Percentiles rank a stretch among this genome's conserved stretches.
Conservation (phyloP, 192 early-diverging fungal species). For the Chytriomyces confervae region DNA sequence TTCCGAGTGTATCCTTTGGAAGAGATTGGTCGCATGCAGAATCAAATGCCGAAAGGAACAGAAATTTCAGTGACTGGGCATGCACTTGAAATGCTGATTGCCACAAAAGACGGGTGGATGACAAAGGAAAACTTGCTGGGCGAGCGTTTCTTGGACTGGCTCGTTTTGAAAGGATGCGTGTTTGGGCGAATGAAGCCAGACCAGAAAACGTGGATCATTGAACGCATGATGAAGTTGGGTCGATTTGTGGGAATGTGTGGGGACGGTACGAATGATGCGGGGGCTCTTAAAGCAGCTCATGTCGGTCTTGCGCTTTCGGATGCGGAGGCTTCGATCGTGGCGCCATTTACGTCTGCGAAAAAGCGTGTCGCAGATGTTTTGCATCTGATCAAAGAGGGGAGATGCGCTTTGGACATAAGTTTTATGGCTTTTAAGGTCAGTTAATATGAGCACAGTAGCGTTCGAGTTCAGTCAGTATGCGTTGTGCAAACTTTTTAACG, state of each 20-base stretch:
- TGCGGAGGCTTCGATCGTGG: constrained; percentile 84
- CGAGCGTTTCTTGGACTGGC: constrained; percentile 46
- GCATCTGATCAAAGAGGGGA: constrained; percentile 73
- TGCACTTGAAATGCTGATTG: constrained; percentile 65
- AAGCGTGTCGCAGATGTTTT: constrained; percentile 61
- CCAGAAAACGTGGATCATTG: constrained; percentile 75
- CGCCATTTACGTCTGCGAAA: constrained; percentile 77
- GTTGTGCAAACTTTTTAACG: background rate
- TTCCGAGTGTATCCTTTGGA: constrained; percentile 31
- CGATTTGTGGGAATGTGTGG: constrained; percentile 85
- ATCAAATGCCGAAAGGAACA: constrained; percentile 16
- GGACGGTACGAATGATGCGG: constrained; percentile 86
- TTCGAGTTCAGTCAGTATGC: background rate
- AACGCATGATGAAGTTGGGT: constrained; percentile 73
- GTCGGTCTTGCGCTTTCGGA: constrained; percentile 83
- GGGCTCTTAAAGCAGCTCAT: constrained; percentile 83
- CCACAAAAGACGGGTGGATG: constrained; percentile 35
- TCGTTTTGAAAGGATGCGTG: constrained; percentile 67
- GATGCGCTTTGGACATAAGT: constrained; percentile 77
- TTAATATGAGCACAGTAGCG: background rate
- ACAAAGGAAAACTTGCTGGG: constrained; percentile 31
- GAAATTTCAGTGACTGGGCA: constrained; percentile 76
- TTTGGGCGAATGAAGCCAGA: constrained; percentile 82
- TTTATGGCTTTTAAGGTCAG: constrained; percentile 77
- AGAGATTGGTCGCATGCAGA: constrained; percentile 29